Base-by-base conservation (phyloP, 2,329 filamentous ascomycete species). In the Trichoderma sp. region DNA sequence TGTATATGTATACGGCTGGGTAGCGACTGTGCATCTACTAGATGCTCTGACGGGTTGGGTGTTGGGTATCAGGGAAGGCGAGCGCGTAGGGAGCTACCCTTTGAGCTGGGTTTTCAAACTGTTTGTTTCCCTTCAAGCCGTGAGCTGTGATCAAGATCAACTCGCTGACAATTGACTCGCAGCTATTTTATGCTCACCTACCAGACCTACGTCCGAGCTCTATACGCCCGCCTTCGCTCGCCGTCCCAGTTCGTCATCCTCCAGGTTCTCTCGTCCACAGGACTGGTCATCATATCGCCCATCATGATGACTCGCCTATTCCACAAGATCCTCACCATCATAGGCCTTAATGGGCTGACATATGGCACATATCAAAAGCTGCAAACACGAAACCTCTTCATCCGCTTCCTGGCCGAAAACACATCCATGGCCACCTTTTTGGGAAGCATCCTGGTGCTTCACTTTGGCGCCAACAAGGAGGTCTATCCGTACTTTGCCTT, bases 401-500 rank as follows among this genome's bases (percentile, higher is more conserved):
- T 91, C 73, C 86, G 88, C 27, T 88, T 87, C 71, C 77, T 91
- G 22, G 87, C 88, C 42, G 88, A 91, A 76, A 90, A 90, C 74
- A 86, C 87, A 10, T 89, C 85, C 64, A 91, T 91, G 89, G 81
- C 87, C n/a, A 81, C 88, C 48, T 91, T 90, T 72, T 79, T 91
- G 8, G 89, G 88, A 59, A 87, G 86, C 74, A 85, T 90, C 68
- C 80, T 89, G 25, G 88, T 90, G 22, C 78, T 91, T 67, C 89
- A 90, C 76, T 90, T 88, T 73, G 89, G 89, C 42, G 80, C 84
- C 70, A 91, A 91, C 79, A 87, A 87, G 76, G 82, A 89, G 72
- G 86, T 90, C 37, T 91, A 91, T 75, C 89, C 89, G 1, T 91
- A 91, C 75, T 90, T 91, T 72, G 84, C 87, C 32, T 91, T 91